These are phyloP conservation scores for Fusarium oligoseptatum DNA, from an alignment of 2,329 filamentous ascomycete genomes.

Conservation along the genomic window DNA sequence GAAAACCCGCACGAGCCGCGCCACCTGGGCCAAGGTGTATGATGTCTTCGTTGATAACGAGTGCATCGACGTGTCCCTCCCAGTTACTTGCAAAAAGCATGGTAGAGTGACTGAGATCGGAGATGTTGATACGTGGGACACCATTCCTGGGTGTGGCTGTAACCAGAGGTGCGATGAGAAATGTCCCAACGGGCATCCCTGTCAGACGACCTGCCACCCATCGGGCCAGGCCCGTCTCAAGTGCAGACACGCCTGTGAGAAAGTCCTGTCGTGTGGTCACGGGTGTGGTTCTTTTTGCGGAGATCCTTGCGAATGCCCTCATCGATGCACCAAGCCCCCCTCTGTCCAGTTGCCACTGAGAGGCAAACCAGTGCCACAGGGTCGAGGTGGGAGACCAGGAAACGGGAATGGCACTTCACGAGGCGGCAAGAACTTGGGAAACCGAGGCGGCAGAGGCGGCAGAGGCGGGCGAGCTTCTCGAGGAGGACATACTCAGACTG, in stretches of 20 bases:
- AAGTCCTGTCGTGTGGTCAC: conserved; percentile 38
- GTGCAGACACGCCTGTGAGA: conserved; percentile 46
- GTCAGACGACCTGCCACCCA: conserved; percentile 36
- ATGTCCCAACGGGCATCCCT: conserved; percentile 43
- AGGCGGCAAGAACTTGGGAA: background rate
- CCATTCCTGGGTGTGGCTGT: conserved; percentile 41
- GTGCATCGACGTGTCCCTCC: conserved; percentile 58
- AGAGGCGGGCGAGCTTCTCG: background rate
- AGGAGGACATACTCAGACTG: background rate
- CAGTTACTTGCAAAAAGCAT: conserved; percentile 75
- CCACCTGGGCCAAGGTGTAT: conserved; percentile 58
- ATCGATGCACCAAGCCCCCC: conserved; percentile 22
- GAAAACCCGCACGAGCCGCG: conserved; percentile 55
- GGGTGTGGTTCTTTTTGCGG: conserved; percentile 33
- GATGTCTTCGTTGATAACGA: conserved; percentile 56
- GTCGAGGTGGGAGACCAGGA: background rate
- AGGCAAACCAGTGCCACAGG: background rate
- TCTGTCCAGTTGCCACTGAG: background rate
- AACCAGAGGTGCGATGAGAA: conserved; percentile 17
- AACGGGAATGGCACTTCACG: background rate
- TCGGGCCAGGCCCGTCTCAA: conserved; percentile 36
- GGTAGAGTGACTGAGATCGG: conserved; percentile 63
- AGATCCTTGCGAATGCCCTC: conserved; percentile 29
- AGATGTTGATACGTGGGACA: conserved; percentile 65
- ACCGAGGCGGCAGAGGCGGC: background rate